Evolutionary conservation across 352 stramenopile species (phyloP).

Genomic region (Peronospora tabacina): DNA sequence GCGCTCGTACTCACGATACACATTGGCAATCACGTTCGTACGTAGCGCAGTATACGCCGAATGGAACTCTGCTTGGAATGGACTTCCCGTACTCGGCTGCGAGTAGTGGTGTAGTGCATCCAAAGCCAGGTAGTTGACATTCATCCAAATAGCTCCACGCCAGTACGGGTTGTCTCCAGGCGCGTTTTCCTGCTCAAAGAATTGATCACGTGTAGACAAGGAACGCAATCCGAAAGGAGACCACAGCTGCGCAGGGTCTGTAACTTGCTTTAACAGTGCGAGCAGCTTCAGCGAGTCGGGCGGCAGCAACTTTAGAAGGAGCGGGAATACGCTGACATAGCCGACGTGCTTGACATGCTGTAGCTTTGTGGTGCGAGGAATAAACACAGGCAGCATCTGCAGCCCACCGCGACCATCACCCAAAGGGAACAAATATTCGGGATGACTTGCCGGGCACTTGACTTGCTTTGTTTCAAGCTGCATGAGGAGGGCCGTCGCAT

Average conservation of each 20-base stretch:
- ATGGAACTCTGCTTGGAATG: conserved; percentile 38
- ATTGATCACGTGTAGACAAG: conserved; percentile 71
- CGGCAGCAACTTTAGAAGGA: conserved; percentile 67
- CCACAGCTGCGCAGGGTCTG: conserved; percentile 60
- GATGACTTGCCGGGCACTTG: conserved; percentile 49
- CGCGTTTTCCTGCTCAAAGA: conserved; percentile 87
- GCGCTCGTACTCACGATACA: conserved; percentile 74
- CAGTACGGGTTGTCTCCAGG: conserved; percentile 90
- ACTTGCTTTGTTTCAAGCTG: conserved; percentile 32
- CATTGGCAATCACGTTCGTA: conserved; percentile 50
- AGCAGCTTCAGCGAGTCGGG: conserved; percentile 57
- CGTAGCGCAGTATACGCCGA: conserved; percentile 47
- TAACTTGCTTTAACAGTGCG: conserved; percentile 49
- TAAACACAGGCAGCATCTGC: conserved; percentile 64
- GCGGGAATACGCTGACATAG: conserved; percentile 85
- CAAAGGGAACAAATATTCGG: conserved; percentile 67
- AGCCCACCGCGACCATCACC: conserved; percentile 72
- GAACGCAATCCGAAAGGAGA: conserved; percentile 80
- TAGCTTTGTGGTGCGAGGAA: conserved; percentile 43
- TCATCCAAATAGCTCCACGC: conserved; percentile 92
- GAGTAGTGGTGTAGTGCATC: conserved; percentile 77
- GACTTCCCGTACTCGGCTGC: conserved; percentile 28
- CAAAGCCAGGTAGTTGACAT: conserved; percentile 89
- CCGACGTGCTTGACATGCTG: conserved; percentile 80
- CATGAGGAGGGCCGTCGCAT: conserved; percentile 33